phyloP scores from a whole-genome alignment of 2,329 filamentous ascomycete genomes.

The Endocalyx cinctus region DNA sequence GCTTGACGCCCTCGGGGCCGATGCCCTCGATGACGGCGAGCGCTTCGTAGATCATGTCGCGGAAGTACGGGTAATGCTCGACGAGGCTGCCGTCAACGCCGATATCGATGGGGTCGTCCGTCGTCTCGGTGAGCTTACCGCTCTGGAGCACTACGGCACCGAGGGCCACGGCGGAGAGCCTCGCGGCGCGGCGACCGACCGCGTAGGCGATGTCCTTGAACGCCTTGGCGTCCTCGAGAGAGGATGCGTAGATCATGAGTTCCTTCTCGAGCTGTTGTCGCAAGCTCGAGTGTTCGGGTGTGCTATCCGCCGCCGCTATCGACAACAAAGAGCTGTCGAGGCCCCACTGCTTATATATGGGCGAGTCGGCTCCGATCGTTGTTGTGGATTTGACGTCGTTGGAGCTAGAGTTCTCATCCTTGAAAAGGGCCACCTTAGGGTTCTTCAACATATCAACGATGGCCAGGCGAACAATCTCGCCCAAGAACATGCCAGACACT shows the following conservation, averaged over 20 bases:
- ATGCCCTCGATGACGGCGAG: slow-evolving; percentile 73
- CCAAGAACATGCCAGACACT: slow-evolving; percentile 96
- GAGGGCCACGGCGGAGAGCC: slow-evolving; percentile 82
- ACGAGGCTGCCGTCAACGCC: slow-evolving; percentile 93
- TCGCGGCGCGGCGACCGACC: slow-evolving; percentile 81
- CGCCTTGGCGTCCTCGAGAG: slow-evolving; percentile 78
- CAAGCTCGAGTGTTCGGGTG: slow-evolving; percentile 64
- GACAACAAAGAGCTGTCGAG: slow-evolving; percentile 89
- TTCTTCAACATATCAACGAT: slow-evolving; percentile 69
- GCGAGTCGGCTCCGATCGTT: slow-evolving; percentile 58
- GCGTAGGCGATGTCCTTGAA: slow-evolving; percentile 80
- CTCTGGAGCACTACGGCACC: slow-evolving; percentile 79
- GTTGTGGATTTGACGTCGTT: slow-evolving; percentile 70
- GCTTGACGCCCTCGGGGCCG: slow-evolving; percentile 72
- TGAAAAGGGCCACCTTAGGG: slow-evolving; percentile 65
- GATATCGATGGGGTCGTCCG: slow-evolving; percentile 75
- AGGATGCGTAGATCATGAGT: slow-evolving; percentile 71
- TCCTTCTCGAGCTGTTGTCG: slow-evolving; percentile 74
- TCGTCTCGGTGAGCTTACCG: slow-evolving; percentile 59
- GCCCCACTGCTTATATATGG: slow-evolving; percentile 77
- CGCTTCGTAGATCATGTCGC: slow-evolving; percentile 81
- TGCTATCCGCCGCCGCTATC: slow-evolving; percentile 76
- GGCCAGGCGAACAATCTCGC: slow-evolving; percentile 81
- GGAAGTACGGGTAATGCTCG: slow-evolving; percentile 92
- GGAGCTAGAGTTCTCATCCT: slow-evolving; percentile 65